Evolutionary conservation across 2,329 filamentous ascomycete species (phyloP).

Genomic region (Pseudofabraea citricarpa): DNA sequence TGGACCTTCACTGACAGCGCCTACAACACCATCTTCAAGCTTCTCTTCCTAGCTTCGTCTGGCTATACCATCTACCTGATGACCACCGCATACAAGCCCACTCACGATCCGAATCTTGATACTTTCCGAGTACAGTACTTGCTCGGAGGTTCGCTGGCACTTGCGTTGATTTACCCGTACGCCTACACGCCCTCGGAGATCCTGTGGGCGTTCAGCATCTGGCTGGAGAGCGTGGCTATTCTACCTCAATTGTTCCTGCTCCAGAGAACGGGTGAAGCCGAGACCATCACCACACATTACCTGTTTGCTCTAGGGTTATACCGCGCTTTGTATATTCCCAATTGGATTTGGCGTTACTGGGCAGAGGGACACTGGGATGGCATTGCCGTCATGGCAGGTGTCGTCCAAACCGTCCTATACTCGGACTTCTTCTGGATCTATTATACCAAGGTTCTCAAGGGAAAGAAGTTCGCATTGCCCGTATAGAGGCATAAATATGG

Average conservation of each 20-base stretch:
- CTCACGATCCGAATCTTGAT: constrained; percentile 93
- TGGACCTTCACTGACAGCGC: constrained; percentile 65
- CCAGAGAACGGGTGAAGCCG: constrained; percentile 93
- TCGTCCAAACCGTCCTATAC: constrained; percentile 92
- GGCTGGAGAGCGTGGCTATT: constrained; percentile 95
- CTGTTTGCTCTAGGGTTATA: constrained; percentile 90
- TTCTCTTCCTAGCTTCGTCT: constrained; percentile 86
- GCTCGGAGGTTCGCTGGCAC: constrained; percentile 70
- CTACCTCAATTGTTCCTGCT: constrained; percentile 97
- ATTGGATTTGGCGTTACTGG: constrained; percentile 93
- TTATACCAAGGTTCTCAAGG: constrained; percentile 91
- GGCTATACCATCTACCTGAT: constrained; percentile 97
- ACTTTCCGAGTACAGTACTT: constrained; percentile 97
- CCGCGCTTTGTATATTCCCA: constrained; percentile 93
- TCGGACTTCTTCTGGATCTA: constrained; percentile 99
- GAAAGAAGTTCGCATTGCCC: constrained; percentile 81
- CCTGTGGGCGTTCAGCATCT: constrained; percentile 96
- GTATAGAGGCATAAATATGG: constrained; percentile 48
- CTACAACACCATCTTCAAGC: constrained; percentile 95
- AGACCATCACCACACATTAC: constrained; percentile 99
- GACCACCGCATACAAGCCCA: constrained; percentile 95
- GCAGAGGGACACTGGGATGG: constrained; percentile 77
- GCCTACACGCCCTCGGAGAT: constrained; percentile 81
- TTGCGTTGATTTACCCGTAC: constrained; percentile 82
- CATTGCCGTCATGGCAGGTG: constrained; percentile 82